Base-by-base conservation (phyloP, 1,284 basidiomycete genomes). In the Chondrostereum purpureum region DNA sequence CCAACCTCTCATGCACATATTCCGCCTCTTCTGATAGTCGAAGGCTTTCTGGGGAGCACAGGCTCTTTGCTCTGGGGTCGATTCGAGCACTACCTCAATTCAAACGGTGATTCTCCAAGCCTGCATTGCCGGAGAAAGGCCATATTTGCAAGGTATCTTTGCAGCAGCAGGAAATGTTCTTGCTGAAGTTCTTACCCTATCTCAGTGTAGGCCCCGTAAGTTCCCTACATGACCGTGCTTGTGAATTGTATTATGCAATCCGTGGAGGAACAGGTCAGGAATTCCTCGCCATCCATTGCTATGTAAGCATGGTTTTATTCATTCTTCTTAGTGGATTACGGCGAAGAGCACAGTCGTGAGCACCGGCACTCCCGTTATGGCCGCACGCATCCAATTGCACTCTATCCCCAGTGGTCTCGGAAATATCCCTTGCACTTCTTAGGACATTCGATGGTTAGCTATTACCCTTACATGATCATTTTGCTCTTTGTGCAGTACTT, bases 221-320 rank as follows among this genome's bases (percentile, higher is more conserved):
- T 51, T 76, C 73, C 2, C 50, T 80, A 19, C 76, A 80, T 52
- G 78, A 81, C 48, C 58, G 77, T 42, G 77, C 77, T 11, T 80
- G 77, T 54, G 77, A 80, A 51, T 58, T 79, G 11, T 80, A 72
- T 57, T 78, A 75, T 53, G 63, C 66, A 3, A 50, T 81, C 2
- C 53, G 63, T 8, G 78, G 78, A 6, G 76, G 76, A 1, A 70
- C 57, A 44, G 71, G 74, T 61, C 53, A 55, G 57, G 57, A 50
- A 31, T n/a, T 5, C 27, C 16, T 22, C 14, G 5, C 18, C 21
- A 12, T 31, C 18, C 36, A 12, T 6, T 11, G 13, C 18, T 27
- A 17, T 19, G 12, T 35, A 13, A 38, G 37, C n/a, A n/a, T n/a
- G n/a, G n/a, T n/a, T n/a, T n/a, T n/a, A n/a, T n/a, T n/a, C n/a